Base-by-base conservation (phyloP, 176 grass and related monocot genomes). In the Thinopyrum elongatum region DNA sequence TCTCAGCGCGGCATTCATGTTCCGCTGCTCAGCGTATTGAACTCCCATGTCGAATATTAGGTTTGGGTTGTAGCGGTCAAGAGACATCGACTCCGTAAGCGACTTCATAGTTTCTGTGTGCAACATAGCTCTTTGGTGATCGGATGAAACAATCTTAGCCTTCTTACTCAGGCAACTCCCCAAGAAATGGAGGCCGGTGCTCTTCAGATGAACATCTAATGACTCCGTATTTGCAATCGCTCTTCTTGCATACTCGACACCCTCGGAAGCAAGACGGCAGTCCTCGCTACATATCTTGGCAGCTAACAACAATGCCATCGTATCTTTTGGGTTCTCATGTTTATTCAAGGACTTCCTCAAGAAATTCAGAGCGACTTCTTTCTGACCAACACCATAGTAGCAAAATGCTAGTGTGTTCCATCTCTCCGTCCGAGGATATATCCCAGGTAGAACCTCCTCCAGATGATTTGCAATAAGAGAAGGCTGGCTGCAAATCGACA, bases 381-480 rank as follows among this genome's bases (percentile, higher is more conserved):
- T 91, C 60, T 98, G 82, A 58, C 70, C 71, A 65, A 78, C 57
- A 17, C 78, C 84, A 61, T 88, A 86, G 75, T 95, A 98, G 72
- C 97, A 98, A 72, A 98, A 92, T n/a, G 94, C 90, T 26, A 98
- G 85, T 8, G 70, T 92, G 33, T 79, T 84, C 92, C 94, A 98
- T 81, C 94, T 94, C 49, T 98, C 92, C 0, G 86, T 88, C 15
- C 94, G 92, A 61, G 90, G 88, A 80, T 94, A 98, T 70, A 86
- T 88, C 67, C 97, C 92, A 2, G 97, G 97, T 53, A 95, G 83
- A 72, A 96, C 86, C 86, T 98, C 94, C 83, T 98, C 94, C 30
- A 94, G 70, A 63, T 92, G 77, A 28, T 77, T 89, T 61, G 94
- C 92, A 64, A 95, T 30, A 62, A 94, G 51, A 65, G 76, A 85